phyloP scores from a whole-genome alignment of 306 rosid species.

The Trifolium repens region DNA sequence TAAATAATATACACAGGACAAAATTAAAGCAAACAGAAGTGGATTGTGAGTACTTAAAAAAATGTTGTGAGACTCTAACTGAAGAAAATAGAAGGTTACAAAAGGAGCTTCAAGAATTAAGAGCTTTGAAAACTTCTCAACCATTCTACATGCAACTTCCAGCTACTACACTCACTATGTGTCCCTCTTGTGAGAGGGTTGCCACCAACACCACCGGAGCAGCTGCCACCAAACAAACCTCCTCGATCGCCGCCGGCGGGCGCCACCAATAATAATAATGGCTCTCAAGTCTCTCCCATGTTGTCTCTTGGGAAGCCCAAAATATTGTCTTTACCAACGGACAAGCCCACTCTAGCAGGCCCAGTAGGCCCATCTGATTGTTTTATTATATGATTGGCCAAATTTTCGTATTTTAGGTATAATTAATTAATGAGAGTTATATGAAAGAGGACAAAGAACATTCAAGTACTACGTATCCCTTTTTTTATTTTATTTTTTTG shows the following conservation, averaged over 20 bases:
- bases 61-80: slow-evolving; percentile 87
- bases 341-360: slow-evolving; percentile 49
- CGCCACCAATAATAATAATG: not conserved
- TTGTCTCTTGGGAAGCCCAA: slow-evolving; percentile 46
- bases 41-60: slow-evolving; percentile 91
- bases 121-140: slow-evolving; percentile 82
- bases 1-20: slow-evolving; percentile 53
- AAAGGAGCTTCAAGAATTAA: slow-evolving; percentile 87
- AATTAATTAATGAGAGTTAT: not conserved
- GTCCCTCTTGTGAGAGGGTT: slow-evolving; percentile 91
- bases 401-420: slow-evolving; percentile 8
- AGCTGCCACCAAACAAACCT: slow-evolving; percentile 21
- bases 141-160: slow-evolving; percentile 95
- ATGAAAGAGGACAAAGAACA: slow-evolving; percentile 16
- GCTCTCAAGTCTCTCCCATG: slow-evolving; percentile 12
- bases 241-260: not conserved
- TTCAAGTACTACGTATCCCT: not conserved
- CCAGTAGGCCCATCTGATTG: slow-evolving; percentile 49
- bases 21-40: slow-evolving; percentile 98
- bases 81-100: slow-evolving; percentile 93
- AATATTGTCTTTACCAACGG: slow-evolving; percentile 40
- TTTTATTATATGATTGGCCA: slow-evolving; percentile 38
- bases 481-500: slow-evolving; percentile 24
- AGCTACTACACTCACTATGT: slow-evolving; percentile 98
- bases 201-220: slow-evolving; percentile 54